These are phyloP conservation scores for Blastobotrys persicus DNA, from an alignment of 1,139 yeast species.

Conservation along the genomic window DNA sequence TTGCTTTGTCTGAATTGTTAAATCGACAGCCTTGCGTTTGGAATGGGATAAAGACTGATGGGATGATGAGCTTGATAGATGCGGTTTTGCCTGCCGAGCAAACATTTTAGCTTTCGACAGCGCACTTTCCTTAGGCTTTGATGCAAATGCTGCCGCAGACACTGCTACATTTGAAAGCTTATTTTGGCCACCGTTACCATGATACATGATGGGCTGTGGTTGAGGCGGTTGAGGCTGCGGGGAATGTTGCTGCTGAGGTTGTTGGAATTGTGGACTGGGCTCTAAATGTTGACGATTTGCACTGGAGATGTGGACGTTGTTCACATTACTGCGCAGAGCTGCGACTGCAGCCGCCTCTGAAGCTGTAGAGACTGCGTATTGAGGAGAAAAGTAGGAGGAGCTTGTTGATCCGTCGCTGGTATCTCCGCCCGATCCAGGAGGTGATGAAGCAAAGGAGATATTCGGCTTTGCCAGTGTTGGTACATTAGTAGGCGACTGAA, in stretches of 20 bases:
- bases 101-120: conserved; percentile 38
- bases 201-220: not conserved
- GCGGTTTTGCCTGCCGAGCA: conserved; percentile 36
- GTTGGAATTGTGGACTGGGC: not conserved
- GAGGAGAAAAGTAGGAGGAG: conserved; percentile 12
- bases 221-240: not conserved
- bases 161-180: conserved; percentile 29
- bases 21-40: conserved; percentile 32
- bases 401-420: conserved; percentile 15
- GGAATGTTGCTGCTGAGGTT: not conserved
- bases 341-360: conserved; percentile 29
- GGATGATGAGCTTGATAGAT: conserved; percentile 21
- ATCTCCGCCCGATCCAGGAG: conserved; percentile 6
- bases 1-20: conserved; percentile 36
- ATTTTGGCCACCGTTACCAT: conserved; percentile 1
- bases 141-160: conserved; percentile 33
- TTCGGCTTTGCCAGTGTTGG: conserved; percentile 9
- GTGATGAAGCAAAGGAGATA: conserved; percentile 3
- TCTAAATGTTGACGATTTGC: conserved; percentile 15
- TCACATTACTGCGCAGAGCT: conserved; percentile 21
- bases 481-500: conserved; percentile 15
- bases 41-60: conserved; percentile 18
- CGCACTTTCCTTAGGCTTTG: conserved; percentile 33
- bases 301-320: conserved; percentile 18
- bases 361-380: conserved; percentile 13